Conservation (phyloP, 106 monocot genomes). For the Phalaenopsis equestris region DNA sequence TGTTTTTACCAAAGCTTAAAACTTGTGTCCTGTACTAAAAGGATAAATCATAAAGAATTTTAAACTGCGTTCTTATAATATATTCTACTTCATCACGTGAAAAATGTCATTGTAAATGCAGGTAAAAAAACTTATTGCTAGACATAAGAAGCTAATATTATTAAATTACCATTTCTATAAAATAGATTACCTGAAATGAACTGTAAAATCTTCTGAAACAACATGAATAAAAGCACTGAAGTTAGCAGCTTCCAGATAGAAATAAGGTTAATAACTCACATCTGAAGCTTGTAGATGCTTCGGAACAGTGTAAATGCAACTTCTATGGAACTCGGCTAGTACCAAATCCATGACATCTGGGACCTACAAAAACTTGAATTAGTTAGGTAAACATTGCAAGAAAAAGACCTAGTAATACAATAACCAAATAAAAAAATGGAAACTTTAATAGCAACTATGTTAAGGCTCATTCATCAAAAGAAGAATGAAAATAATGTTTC, state of each 20-base stretch:
- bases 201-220: neutral
- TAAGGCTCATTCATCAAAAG: neutral
- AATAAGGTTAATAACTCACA: constrained; percentile 33
- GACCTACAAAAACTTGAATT: constrained; percentile 28
- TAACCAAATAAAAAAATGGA: neutral
- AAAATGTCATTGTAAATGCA: neutral
- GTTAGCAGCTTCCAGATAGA: neutral
- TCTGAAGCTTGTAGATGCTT: constrained; percentile 68
- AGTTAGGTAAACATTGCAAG: neutral
- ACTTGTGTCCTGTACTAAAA: neutral
- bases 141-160: neutral
- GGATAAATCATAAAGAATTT: neutral
- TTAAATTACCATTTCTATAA: neutral
- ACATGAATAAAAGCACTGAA: constrained; percentile 5
- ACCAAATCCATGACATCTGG: constrained; percentile 70
- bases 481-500: neutral
- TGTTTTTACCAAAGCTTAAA: neutral
- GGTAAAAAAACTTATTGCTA: neutral
- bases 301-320: constrained; percentile 88
- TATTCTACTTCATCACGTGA: neutral
- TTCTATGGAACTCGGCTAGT: constrained; percentile 81
- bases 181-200: neutral
- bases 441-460: neutral
- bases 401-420: neutral
- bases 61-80: neutral